Evolutionary conservation across 768 basidiomycete genomes (phyloP).

Genomic region (Lentinula sp.): DNA sequence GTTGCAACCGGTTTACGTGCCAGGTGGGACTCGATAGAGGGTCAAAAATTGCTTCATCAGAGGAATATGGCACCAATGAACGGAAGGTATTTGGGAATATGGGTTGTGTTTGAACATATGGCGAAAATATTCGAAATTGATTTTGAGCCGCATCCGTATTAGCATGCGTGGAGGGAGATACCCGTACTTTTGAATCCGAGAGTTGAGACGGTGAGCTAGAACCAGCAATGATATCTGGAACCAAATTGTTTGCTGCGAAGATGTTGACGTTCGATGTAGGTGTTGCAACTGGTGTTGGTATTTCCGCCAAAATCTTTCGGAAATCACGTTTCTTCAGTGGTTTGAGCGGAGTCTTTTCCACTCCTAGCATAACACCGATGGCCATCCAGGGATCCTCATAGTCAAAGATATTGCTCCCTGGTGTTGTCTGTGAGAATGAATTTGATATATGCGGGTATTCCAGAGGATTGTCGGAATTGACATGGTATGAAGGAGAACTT

Average conservation of each 20-base stretch:
- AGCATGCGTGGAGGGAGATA: no score
- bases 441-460: neutral
- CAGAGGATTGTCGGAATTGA: neutral
- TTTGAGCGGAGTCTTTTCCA: neutral
- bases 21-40: neutral
- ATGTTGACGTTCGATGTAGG: neutral
- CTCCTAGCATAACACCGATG: constrained; percentile 35
- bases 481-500: neutral
- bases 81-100: neutral
- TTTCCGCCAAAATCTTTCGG: neutral
- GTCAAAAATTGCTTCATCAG: neutral
- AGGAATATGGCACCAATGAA: neutral
- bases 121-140: neutral
- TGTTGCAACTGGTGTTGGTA: neutral
- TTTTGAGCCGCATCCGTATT: neutral
- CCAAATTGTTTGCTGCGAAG: neutral
- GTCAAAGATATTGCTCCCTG: constrained; percentile 27
- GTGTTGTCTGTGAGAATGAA: neutral
- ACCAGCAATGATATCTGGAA: neutral
- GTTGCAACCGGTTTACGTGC: neutral
- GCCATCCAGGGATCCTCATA: constrained; percentile 39
- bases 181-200: neutral
- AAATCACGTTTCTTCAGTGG: constrained; percentile 5
- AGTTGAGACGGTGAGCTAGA: neutral
- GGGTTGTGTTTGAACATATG: neutral